Base-by-base conservation (phyloP, 2,329 filamentous ascomycete species). In the Talaromyces sp. region DNA sequence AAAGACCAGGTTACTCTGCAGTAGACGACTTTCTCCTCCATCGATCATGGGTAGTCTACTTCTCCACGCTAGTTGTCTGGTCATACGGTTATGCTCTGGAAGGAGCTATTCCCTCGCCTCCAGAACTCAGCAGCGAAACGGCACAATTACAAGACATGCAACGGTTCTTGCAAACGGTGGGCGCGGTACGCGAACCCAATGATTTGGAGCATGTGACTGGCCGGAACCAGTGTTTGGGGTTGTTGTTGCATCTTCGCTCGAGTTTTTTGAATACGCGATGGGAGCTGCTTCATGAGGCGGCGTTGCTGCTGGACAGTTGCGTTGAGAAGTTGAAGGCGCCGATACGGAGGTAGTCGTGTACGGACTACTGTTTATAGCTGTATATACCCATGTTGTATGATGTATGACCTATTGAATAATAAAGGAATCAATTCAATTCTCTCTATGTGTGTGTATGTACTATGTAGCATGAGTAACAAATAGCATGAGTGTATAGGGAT, bases 21-120 rank as follows among this genome's bases (percentile, higher is more conserved):
- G 84, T 91, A 19, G 89, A 96, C 66, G 94, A 99, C 66, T 89
- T 91, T 55, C 80, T 97, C 1, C 81, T 97, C 60, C 96, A 97
- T 68, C 82, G 94, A 15, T 90, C 93, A 0, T 99, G 94, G 93
- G 91, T 97, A 10, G 79, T 97, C 53, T 99, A 97, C 74, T 95
- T 96, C 69, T 90, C 94, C 0, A 86, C 87, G 0, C 80, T 99
- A 13, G 90, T 97, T 21, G 89, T 97, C 1, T 99, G 94, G 94
- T 91, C 86, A 60, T 99, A 97, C 67, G 93, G 92, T 2, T 97
- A 86, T 69, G 91, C 93, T 0, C 78, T 96, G 19, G 94, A 97
- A 65, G 94, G 94, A 0, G 83, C 91, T 0, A 84, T 89, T 58
- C 77, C 74, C 11, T 70, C 70, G 2, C 65, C 75, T 56, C 53